Evolutionary conservation across 225 moss, liverwort and hornwort genomes (phyloP).

Genomic region (Sphagnum tenellum): DNA sequence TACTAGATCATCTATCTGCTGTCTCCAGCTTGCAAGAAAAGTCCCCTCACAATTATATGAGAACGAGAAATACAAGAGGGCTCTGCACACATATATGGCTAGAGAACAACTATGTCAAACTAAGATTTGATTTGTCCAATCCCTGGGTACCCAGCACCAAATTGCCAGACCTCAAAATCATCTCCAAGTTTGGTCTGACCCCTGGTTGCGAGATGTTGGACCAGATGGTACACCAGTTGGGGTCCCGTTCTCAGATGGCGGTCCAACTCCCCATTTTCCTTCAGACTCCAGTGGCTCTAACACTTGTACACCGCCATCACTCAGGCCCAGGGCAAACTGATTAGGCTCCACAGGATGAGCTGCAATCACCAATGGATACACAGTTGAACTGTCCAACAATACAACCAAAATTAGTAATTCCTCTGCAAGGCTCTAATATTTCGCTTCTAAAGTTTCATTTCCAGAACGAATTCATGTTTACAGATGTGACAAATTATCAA

Average conservation of each 20-base stretch:
- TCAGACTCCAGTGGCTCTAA: slow-evolving; percentile 89
- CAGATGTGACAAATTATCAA: neutral
- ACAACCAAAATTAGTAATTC: neutral
- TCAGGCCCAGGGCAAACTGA: slow-evolving; percentile 93
- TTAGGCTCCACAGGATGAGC: slow-evolving; percentile 90
- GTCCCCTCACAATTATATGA: slow-evolving; percentile 51
- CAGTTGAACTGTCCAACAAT: slow-evolving; percentile 49
- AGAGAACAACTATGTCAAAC: slow-evolving; percentile 25
- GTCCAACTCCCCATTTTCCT: slow-evolving; percentile 81
- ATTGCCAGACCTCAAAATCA: slow-evolving; percentile 53
- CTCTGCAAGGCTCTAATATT: neutral
- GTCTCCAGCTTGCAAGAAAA: slow-evolving; percentile 71
- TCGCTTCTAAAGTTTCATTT: neutral
- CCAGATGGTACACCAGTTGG: slow-evolving; percentile 51
- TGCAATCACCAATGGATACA: slow-evolving; percentile 85
- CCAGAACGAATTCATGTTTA: neutral
- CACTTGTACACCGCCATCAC: slow-evolving; percentile 95
- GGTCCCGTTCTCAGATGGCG: slow-evolving; percentile 84
- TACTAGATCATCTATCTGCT: slow-evolving; percentile 27
- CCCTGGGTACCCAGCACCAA: slow-evolving; percentile 5
- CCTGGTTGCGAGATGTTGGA: slow-evolving; percentile 85
- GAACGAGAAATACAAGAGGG: slow-evolving; percentile 31
- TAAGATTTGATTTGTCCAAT: slow-evolving; percentile 28
- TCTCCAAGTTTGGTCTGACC: slow-evolving; percentile 82
- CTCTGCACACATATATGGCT: slow-evolving; percentile 37